Evolutionary conservation across 1,284 basidiomycete genomes (phyloP).

Genomic region (Schizophyllum amplum): DNA sequence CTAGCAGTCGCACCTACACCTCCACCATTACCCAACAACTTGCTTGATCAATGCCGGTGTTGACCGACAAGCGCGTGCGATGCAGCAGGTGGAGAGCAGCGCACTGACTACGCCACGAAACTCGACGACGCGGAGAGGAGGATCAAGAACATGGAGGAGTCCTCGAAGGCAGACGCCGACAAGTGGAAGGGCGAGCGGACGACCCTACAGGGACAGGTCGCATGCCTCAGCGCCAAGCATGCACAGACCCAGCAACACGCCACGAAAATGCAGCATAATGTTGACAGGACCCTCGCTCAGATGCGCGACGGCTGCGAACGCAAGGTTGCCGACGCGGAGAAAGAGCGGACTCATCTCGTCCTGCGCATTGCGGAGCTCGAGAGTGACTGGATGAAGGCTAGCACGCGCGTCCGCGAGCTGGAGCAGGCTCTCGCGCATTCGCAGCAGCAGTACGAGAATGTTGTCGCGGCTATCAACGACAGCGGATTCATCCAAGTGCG

Average conservation of each 20-base stretch:
- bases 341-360: background rate
- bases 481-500: background rate
- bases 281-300: background rate
- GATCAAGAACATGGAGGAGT: background rate
- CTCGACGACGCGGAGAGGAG: background rate
- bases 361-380: background rate
- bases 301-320: background rate
- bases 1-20: background rate
- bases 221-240: background rate
- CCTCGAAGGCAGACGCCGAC: background rate
- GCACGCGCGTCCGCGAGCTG: background rate
- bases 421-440: background rate
- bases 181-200: background rate
- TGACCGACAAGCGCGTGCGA: background rate
- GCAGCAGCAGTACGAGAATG: background rate
- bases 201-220: background rate
- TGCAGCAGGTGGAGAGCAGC: background rate
- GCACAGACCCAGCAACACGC: background rate
- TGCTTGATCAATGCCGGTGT: background rate
- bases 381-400: too few relatives aligned
- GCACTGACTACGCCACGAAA: background rate
- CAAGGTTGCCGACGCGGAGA: background rate
- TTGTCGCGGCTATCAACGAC: background rate
- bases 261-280: background rate
- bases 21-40: background rate